Base-by-base conservation (phyloP, 2,329 filamentous ascomycete genomes). In the Clarireedia paspali region DNA sequence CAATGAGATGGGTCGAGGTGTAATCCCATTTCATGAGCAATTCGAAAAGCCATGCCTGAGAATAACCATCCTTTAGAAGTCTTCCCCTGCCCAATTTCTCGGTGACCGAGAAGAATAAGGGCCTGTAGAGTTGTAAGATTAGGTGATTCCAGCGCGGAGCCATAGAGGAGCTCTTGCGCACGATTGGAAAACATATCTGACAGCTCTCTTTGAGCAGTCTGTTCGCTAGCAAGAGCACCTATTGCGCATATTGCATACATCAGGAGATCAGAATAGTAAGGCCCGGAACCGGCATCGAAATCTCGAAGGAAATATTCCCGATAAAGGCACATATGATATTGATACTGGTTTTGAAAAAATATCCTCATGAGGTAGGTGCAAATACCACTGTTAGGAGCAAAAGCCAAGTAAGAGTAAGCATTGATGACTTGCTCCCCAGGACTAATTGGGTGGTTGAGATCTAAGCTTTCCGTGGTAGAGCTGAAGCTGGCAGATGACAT, bases 1-100 rank as follows among this genome's bases (percentile, higher is more conserved):
- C 75, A 78, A 59, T 78, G 78, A 50, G 70, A 75, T 0, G 76
- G 76, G 50, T 79, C 76, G 0, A 79, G 70, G 60, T 79, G 76
- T 15, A 79, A 68, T 1, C 76, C 76, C 76, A 79, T 79, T 60
- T 77, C 76, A 50, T 78, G 75, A 0, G 75, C 73, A 14, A 79
- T 68, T 4, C 76, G 72, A 59, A 77, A 79, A 7, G 75, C 75
- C 75, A 79, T 78, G 47, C 76, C 75, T 27, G 75, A 77, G 52
- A 76, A 77, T 1, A 78, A 65, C 76, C 76, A 79, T 12, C 76
- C 76, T 53, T 76, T 78, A 17, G 75, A 77, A 2, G 71, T 66
- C n/a, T 72, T 71, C 0, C 75, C 74, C 23, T 72, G 71, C 3
- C 75, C 76, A 44, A 78, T 77, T 57, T 76, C 75, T 15, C 72